These are phyloP conservation scores for Rhinocladiella similis DNA, from an alignment of 2,329 filamentous ascomycete species.

Conservation along the genomic window DNA sequence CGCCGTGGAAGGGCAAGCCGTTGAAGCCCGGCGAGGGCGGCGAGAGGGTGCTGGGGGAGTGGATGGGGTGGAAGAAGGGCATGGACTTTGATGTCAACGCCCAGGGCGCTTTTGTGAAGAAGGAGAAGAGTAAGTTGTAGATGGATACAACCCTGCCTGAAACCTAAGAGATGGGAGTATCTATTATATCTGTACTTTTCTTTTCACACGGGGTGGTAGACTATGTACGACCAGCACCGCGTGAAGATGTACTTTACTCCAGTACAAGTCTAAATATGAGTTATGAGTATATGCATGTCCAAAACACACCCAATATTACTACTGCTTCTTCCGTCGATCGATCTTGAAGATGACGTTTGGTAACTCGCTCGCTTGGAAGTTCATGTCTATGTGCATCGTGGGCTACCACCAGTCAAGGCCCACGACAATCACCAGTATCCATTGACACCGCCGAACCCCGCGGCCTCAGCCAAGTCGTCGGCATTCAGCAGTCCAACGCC, in stretches of 20 bases:
- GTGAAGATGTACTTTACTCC: no score
- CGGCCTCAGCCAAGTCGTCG: slow-evolving; percentile 59
- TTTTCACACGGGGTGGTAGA: no score
- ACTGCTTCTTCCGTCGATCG: no score
- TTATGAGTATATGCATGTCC: no score
- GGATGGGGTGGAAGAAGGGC: slow-evolving; percentile 77
- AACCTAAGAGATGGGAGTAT: neutral
- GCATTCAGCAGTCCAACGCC: slow-evolving; percentile 65
- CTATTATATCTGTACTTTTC: no score
- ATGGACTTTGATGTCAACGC: slow-evolving; percentile 65
- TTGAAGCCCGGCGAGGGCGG: slow-evolving; percentile 71
- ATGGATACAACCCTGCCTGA: neutral
- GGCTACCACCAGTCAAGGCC: no score
- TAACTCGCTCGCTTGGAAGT: no score
- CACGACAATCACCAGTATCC: slow-evolving; percentile 24
- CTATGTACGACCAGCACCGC: no score
- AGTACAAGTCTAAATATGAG: no score
- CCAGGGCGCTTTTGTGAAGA: slow-evolving; percentile 61
- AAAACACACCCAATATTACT: no score
- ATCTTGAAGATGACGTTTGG: no score
- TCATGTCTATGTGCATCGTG: no score
- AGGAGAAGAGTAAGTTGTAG: slow-evolving; percentile 32
- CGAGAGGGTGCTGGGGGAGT: slow-evolving; percentile 65
- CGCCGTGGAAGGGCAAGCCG: slow-evolving; percentile 63
- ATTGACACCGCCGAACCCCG: slow-evolving; percentile 31